Base-by-base conservation (phyloP, 768 basidiomycete genomes). In the Collybia sordida region DNA sequence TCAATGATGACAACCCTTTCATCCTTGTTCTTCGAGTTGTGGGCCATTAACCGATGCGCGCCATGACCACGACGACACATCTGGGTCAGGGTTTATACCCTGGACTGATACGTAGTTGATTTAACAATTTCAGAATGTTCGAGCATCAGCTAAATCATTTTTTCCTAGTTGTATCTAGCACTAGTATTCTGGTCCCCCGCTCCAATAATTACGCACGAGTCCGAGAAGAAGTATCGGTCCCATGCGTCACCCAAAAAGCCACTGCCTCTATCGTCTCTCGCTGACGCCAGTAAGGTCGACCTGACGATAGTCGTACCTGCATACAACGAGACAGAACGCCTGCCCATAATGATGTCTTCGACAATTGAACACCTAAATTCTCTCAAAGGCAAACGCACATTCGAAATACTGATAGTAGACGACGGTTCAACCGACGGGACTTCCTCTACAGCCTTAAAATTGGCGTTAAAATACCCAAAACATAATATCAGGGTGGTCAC, bases 1-100 rank as follows among this genome's bases (percentile, higher is more conserved):
- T 38, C 15, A 18, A 60, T 69, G 88, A 89, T 88, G 85, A 72
- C 57, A 68, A 72, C 74, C 72, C 49, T 66, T 80, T 89, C 90
- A 92, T 92, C 89, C 89, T 92, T 92, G 89, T 92, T 91, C 89
- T 91, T 87, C 74, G 90, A 91, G 85, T 74, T 63, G 59, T 69
- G 83, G 84, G 89, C 75, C 68, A 55, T 70, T 59, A 52, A 44
- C 58, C 54, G 66, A 51, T 64, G 64, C 63, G 78, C 87, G 88
- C 79, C 74, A 72, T 63, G 72, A 71, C 77, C 67, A 78, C 58
- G 89, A 87, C 83, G 89, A 88, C 61, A 74, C 52, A 51, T 50
- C 53, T 61, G 73, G 85, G 80, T 79, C 73, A 67, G 74, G 77
- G 70, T 62, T 55, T 50, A 50, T 53, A 57, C 67, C 70, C 66